Percentiles rank a stretch among this genome's conserved stretches.
Conservation (phyloP, 1,284 basidiomycete genomes). For the Puccinia hordei region DNA sequence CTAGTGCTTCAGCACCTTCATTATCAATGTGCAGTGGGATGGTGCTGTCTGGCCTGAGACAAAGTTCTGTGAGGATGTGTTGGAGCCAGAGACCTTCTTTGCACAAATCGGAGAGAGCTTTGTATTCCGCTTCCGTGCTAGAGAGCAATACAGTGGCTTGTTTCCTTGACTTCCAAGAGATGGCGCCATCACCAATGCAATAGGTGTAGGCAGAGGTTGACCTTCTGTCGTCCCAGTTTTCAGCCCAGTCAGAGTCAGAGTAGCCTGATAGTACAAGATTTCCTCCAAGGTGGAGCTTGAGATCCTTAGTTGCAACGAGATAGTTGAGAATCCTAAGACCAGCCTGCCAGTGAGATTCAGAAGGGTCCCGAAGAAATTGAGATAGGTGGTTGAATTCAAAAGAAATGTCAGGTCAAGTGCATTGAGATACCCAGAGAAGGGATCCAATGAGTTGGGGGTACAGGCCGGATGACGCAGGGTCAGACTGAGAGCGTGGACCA, state of each 20-base stretch:
- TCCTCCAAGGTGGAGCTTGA: background rate
- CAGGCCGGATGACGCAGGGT: background rate
- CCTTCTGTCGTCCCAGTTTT: too few species aligned
- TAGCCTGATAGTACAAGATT: background rate
- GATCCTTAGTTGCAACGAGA: background rate
- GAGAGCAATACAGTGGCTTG: too few species aligned
- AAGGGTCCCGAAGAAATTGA: background rate
- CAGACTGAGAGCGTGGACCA: too few species aligned
- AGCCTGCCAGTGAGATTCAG: background rate
- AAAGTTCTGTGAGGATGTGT: background rate
- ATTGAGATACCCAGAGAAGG: background rate
- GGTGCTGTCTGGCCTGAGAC: background rate
- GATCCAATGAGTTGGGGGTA: background rate
- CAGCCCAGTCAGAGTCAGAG: too few species aligned
- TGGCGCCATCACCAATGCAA: too few species aligned
- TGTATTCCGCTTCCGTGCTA: too few species aligned
- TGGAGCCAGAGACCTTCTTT: slow-evolving; percentile 5
- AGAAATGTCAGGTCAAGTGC: background rate
- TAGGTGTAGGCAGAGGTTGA: too few species aligned
- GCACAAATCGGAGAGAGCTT: background rate
- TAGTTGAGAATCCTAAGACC: background rate
- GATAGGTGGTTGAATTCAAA: background rate
- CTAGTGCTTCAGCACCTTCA: background rate
- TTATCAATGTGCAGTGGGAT: background rate
- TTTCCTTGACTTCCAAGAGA: too few species aligned